Evolutionary conservation across 2,329 filamentous ascomycete genomes (phyloP).

Genomic region (Fusarium irregulare): DNA sequence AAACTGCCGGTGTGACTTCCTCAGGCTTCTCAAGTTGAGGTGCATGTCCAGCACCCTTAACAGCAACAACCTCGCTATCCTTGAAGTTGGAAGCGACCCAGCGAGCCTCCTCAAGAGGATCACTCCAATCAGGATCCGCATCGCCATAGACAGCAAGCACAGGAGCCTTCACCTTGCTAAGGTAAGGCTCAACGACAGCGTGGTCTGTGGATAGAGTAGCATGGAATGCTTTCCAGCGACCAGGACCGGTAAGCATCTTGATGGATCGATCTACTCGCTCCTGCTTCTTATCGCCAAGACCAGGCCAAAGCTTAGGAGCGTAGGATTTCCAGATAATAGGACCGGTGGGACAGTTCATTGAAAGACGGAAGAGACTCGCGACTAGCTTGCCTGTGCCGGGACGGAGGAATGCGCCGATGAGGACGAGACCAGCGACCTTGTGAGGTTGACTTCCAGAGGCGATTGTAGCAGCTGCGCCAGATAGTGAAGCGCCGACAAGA

Average conservation of each 20-base stretch:
- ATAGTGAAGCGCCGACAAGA: conserved; percentile 6
- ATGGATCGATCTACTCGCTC: conserved; percentile 19
- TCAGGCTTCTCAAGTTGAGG: conserved; percentile 26
- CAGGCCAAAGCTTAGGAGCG: conserved; percentile 25
- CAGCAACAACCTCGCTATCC: conserved; percentile 1
- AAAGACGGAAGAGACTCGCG: conserved; percentile 1
- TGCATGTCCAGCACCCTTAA: conserved; percentile 27
- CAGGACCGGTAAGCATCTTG: conserved; percentile 17
- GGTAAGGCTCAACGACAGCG: conserved; percentile 9
- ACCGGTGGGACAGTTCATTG: not conserved
- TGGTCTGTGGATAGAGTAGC: conserved; percentile 28
- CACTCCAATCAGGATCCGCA: conserved; percentile 30
- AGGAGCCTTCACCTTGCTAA: conserved; percentile 24
- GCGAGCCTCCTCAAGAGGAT: conserved; percentile 22
- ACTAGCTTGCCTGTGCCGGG: not conserved
- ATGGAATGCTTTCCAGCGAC: conserved; percentile 31
- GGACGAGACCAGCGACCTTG: conserved; percentile 22
- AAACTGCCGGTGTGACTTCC: conserved; percentile 5
- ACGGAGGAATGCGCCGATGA: conserved; percentile 24
- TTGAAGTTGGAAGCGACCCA: conserved; percentile 27
- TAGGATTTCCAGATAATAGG: conserved; percentile 25
- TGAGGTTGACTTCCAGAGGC: conserved; percentile 20
- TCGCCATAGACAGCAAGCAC: conserved; percentile 33
- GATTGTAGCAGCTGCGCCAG: conserved; percentile 25
- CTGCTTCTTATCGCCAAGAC: conserved; percentile 19